Evolutionary conservation across 108 stramenopile genomes (phyloP).

Genomic region (Pseudonitzschia multiseries): DNA sequence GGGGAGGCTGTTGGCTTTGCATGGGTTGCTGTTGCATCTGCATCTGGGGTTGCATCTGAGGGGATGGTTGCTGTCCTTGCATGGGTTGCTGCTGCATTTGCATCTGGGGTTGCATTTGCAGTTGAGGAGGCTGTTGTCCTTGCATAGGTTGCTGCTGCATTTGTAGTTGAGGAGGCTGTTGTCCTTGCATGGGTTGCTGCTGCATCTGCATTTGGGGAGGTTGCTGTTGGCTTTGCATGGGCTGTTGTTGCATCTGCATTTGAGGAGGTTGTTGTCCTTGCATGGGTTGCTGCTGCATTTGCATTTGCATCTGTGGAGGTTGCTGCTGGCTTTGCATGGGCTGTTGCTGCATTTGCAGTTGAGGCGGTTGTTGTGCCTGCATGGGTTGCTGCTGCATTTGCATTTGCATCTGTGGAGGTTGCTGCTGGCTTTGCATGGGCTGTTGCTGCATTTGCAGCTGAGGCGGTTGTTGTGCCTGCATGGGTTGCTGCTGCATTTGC

Average conservation of each 20-base stretch:
- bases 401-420: constrained; percentile 27
- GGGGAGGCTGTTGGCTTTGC: constrained; percentile 4
- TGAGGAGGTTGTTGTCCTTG: constrained; percentile 8
- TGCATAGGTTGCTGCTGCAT: neutral
- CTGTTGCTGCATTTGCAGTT: constrained; percentile 16
- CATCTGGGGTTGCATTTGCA: constrained; percentile 16
- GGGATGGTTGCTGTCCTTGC: constrained; percentile 16
- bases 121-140: constrained; percentile 9
- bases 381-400: constrained; percentile 17
- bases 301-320: neutral
- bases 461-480: neutral
- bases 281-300: constrained; percentile 1
- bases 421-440: constrained; percentile 17
- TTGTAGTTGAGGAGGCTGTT: constrained; percentile 29
- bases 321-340: neutral
- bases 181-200: constrained; percentile 2
- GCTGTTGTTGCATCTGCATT: constrained; percentile 3
- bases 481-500: constrained; percentile 7
- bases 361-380: neutral
- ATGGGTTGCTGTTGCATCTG: constrained; percentile 18
- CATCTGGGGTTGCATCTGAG: constrained; percentile 36
- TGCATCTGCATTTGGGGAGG: constrained; percentile 2
- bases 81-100: constrained; percentile 8
- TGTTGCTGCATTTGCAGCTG: constrained; percentile 10
- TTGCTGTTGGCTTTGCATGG: neutral